Evolutionary conservation across 306 rosid genomes (phyloP), one percentile per base, ranked within the genome.

Genomic region (Hylodesmum podocarpum): DNA sequence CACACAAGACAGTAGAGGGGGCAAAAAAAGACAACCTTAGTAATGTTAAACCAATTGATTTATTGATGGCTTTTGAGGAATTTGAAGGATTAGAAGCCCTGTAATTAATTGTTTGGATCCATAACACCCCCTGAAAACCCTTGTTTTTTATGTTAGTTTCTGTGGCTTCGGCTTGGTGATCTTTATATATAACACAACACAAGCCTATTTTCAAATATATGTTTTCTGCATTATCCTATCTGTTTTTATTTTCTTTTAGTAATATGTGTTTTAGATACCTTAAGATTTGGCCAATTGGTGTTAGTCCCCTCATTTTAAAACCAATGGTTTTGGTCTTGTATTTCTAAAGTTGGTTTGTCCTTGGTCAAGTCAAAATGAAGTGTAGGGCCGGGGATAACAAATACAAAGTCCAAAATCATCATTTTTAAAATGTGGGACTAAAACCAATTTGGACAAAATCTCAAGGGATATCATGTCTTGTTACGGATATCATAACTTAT

Each of bases 161-260:
- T 61, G 19, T 47, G 11, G 34, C 53, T 77, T 57, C 21, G 29
- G 54, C 33, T 9, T 9, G 40, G 55, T 37, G 47, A 64, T 39
- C 53, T 62, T 13, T 29, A 12, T 22, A 28, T 70, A 36, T 14
- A n/a, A n/a, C n/a, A n/a, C n/a, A n/a, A n/a, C 47, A 36, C 14
- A 64, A 41, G 21, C 44, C 49, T 62, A 43, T 71, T 63, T 77
- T n/a, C n/a, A n/a, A n/a, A n/a, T n/a, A n/a, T n/a, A n/a, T n/a
- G n/a, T n/a, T n/a, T n/a, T n/a, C n/a, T n/a, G n/a, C n/a, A n/a
- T n/a, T n/a, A n/a, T n/a, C n/a, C n/a, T n/a, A n/a, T n/a, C n/a
- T n/a, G n/a, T 67, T 53, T 0, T 54, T 0, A 36, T 21, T 39
- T 12, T 1, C 39, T 4, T 34, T 18, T 43, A 14, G 31, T 41